Evolutionary conservation across 345 rosid genomes (phyloP).

Genomic region (Boechera stricta): DNA sequence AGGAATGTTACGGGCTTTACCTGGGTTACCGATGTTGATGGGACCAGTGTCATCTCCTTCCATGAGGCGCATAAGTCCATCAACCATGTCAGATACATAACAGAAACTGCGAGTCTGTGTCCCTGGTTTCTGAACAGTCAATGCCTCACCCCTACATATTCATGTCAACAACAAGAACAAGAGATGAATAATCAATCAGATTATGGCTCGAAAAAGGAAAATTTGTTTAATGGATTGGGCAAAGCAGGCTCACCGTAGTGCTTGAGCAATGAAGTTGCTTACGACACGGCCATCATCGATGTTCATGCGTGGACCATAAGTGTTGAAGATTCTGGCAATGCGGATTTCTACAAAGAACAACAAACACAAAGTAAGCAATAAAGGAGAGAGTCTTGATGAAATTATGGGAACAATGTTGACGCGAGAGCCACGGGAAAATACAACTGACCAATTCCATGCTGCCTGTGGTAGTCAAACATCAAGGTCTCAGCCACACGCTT

Average conservation of each 20-base stretch:
- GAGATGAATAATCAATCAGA: not conserved
- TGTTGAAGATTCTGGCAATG: conserved; percentile 98
- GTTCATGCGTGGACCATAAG: conserved; percentile 98
- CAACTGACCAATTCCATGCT: conserved; percentile 81
- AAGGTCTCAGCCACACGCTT: conserved; percentile 98
- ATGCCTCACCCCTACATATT: conserved; percentile 68
- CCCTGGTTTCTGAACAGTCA: conserved; percentile 97
- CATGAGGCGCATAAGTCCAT: conserved; percentile 96
- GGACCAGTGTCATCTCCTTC: conserved; percentile 96
- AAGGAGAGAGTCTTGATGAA: not conserved
- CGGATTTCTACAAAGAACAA: conserved; percentile 68
- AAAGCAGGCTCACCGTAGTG: conserved; percentile 65
- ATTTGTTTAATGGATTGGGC: not conserved
- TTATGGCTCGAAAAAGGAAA: not conserved
- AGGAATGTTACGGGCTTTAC: conserved; percentile 38
- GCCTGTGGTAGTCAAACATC: conserved; percentile 98
- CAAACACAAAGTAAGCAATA: conserved; percentile 13
- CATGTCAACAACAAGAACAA: conserved; percentile 5
- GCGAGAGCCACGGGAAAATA: not conserved
- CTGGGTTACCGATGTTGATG: conserved; percentile 97
- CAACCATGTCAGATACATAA: conserved; percentile 97
- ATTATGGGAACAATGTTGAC: not conserved
- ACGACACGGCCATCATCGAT: conserved; percentile 99
- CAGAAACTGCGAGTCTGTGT: conserved; percentile 99
- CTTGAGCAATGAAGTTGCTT: conserved; percentile 99